Conservation (phyloP, 176 grass and related monocot genomes). For the Elaeis guineensis region DNA sequence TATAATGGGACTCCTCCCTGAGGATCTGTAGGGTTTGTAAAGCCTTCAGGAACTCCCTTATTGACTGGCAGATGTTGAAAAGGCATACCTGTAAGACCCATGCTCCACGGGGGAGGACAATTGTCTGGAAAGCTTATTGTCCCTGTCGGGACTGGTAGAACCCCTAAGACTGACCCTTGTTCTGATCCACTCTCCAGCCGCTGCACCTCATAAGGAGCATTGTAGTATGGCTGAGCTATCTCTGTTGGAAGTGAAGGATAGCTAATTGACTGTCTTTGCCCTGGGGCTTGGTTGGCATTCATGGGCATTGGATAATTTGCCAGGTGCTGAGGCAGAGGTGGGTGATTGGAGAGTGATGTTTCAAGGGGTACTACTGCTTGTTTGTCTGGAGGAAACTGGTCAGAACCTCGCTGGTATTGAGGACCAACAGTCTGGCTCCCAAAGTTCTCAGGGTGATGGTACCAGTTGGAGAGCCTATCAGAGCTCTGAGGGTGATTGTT, state of each 20-base stretch:
- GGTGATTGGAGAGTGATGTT: slow-evolving; percentile 42
- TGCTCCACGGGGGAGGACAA: slow-evolving; percentile 48
- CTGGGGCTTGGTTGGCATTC: slow-evolving; percentile 61
- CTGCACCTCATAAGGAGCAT: slow-evolving; percentile 53
- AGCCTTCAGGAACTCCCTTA: slow-evolving; percentile 44
- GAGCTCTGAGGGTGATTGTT: slow-evolving; percentile 50
- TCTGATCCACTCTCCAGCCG: slow-evolving; percentile 42
- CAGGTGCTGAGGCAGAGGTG: slow-evolving; percentile 47
- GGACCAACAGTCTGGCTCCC: slow-evolving; percentile 17
- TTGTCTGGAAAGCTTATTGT: slow-evolving; percentile 27
- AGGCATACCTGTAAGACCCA: slow-evolving; percentile 49
- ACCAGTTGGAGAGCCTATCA: slow-evolving; percentile 37
- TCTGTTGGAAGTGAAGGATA: slow-evolving; percentile 50
- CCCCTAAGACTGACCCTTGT: slow-evolving; percentile 34
- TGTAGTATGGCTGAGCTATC: slow-evolving; percentile 53
- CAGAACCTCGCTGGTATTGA: slow-evolving; percentile 21
- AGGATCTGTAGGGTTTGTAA: slow-evolving; percentile 29
- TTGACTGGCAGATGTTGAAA: slow-evolving; percentile 40
- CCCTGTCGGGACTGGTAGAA: slow-evolving; percentile 31
- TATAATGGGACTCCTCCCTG: slow-evolving; percentile 49
- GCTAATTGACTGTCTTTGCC: slow-evolving; percentile 31
- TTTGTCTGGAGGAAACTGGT: slow-evolving; percentile 46
- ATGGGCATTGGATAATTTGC: slow-evolving; percentile 62
- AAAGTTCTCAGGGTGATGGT: slow-evolving; percentile 5
- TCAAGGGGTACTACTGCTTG: slow-evolving; percentile 37